These are phyloP conservation scores for Ascochyta rabiei DNA, from an alignment of 2,329 filamentous ascomycete species.

Conservation along the genomic window DNA sequence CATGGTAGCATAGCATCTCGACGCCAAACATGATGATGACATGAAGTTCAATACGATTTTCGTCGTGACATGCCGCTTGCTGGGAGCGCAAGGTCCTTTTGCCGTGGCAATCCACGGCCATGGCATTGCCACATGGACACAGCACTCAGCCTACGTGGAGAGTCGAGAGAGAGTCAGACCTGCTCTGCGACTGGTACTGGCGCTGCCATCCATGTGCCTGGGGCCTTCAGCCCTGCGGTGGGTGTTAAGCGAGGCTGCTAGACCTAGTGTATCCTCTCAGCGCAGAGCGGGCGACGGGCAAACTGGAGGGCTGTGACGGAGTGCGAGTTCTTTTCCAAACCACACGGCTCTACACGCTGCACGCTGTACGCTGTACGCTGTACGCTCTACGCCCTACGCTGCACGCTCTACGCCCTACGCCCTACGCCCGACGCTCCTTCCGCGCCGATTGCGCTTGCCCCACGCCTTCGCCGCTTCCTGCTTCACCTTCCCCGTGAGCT, in stretches of 20 bases:
- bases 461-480: conserved; percentile 20
- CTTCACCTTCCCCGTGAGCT: conserved; percentile 9
- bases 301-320: conserved; percentile 16
- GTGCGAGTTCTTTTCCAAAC: conserved; percentile 18
- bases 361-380: conserved; percentile 2
- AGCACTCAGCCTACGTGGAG: neutral
- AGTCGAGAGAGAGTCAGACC: no score
- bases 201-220: no score
- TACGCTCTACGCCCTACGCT: no score
- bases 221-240: conserved; percentile 9
- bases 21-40: no score
- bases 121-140: no score
- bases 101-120: no score
- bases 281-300: conserved; percentile 1
- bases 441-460: conserved; percentile 31
- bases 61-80: no score
- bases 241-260: conserved; percentile 16
- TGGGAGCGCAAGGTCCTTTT: no score
- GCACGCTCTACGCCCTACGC: no score
- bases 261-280: conserved; percentile 2
- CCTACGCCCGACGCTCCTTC: conserved; percentile 18
- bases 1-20: no score
- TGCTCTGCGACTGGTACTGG: no score
- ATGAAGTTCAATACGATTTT: no score
- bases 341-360: conserved; percentile 28